Conservation (phyloP, 75 land plant species). For the Picea sitchensis region DNA sequence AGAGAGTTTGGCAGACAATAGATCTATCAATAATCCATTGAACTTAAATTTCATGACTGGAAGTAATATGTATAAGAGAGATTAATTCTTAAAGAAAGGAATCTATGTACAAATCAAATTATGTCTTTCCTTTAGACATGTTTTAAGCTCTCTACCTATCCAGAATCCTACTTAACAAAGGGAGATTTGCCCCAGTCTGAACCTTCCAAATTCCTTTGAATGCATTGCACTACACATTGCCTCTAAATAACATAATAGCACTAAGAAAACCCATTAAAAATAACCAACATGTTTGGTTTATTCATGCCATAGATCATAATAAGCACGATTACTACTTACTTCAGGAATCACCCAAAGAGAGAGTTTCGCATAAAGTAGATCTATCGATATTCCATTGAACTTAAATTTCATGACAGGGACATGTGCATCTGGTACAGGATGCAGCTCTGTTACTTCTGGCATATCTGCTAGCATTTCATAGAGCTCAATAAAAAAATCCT, state of each 20-base stretch:
- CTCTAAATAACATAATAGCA: not conserved
- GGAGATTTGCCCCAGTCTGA: too few relatives aligned
- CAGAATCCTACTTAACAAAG: too few relatives aligned
- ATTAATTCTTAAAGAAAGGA: too few relatives aligned
- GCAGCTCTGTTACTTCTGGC: constrained; percentile 90
- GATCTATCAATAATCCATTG: constrained; percentile 81
- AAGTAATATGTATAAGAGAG: too few relatives aligned
- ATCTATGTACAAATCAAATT: too few relatives aligned
- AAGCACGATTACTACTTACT: constrained; percentile 30
- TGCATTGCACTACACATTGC: not conserved
- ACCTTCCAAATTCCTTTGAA: not conserved
- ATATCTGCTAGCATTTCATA: constrained; percentile 71
- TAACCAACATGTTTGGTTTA: not conserved
- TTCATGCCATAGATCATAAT: not conserved
- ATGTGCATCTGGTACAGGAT: constrained; percentile 97
- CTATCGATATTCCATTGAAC: constrained; percentile 85
- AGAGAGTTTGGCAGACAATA: constrained; percentile 83
- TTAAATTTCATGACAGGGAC: constrained; percentile 95
- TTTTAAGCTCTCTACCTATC: too few relatives aligned
- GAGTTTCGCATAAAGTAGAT: constrained; percentile 89
- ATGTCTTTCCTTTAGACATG: too few relatives aligned
- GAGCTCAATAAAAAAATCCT: constrained; percentile 86
- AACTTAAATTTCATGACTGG: constrained; percentile 93
- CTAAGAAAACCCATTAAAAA: not conserved
- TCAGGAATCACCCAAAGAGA: constrained; percentile 87